Base-by-base conservation (phyloP, 306 rosid species). In the Potentilla sterilis region DNA sequence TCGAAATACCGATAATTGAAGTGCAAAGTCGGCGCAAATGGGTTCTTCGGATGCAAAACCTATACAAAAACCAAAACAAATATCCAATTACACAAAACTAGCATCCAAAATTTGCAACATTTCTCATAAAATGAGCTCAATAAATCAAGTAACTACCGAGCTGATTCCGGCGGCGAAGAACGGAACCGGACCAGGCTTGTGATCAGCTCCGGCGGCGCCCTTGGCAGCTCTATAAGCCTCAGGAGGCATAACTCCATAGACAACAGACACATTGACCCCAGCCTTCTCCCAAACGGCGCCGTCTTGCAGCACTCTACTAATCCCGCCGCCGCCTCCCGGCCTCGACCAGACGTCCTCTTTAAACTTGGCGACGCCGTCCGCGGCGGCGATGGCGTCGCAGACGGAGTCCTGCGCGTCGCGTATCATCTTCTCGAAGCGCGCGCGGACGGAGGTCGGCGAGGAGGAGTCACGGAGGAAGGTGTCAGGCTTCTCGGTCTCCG, bases 261-360 rank as follows among this genome's bases (percentile, higher is more conserved):
- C 99, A 43, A 95, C 97, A 5, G 97, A 92, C 34, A 95, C 99
- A 82, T 95, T 95, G 34, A 95, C 99, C 10, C 99, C 99, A 47
- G 99, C 99, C 78, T 95, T 95, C 89, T 95, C 99, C 91, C 90
- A 92, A 77, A 95, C 90, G 48, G 91, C 93, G 38, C 99, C 97
- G 46, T 92, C 96, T 32, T 95, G 99, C 24, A 95, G 90, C 34
- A 95, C 99, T 89, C 97, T 88, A 63, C 99, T 95, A 34, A 95
- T 95, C 10, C 99, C 99, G 0, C 99, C 99, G 7, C 99, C 97
- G 3, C 99, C 97, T 0, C 99, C 99, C 8, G 99, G 97, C 59
- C 99, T 86, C 10, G 99, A 92, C 99, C 99, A 95, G 3, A 95
- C 99, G 22, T 95, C 99, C 83, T 95, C 99, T 70, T 89, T 95